Base-by-base conservation (phyloP, 306 rosid genomes). In the Vicia faba region DNA sequence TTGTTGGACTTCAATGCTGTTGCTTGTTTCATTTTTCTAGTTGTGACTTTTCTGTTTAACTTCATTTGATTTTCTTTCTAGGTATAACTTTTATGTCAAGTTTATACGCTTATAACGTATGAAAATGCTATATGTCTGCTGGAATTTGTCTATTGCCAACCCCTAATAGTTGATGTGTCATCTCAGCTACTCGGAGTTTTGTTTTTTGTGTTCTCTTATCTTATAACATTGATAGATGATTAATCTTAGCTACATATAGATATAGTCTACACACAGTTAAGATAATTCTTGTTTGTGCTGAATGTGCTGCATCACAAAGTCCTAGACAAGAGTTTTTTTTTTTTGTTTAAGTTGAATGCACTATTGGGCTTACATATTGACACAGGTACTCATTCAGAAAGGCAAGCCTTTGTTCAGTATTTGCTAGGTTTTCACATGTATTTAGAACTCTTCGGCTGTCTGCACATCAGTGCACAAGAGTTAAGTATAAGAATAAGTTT, bases 21-120 rank as follows among this genome's bases (percentile, higher is more conserved):
- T 69, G 54, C 41, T 45, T 60, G 43, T 50, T 29, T 61, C 55
- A 35, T 35, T 25, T 75, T 68, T 50, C 58, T 51, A 48, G 28
- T 48, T 55, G 43, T 48, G 33, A 38, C 7, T 5, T 6, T 7
- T 66, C 12, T 35, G 16, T 15, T 44, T 66, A 7, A 4, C 3
- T 28, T 9, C 44, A 20, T 39, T 16, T 23, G 1, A 50, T n/a
- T 40, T 62, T 45, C 10, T 45, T 45, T 45, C 51, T 7, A 10
- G 20, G 51, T 14, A 29, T 29, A 29, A 7, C 33, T 41, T 31
- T 72, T 29, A 23, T 49, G 50, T 46, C 33, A 29, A 23, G 35
- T 16, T 62, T 51, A 20, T 75, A 40, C n/a, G 8, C 7, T 29
- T 29, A 29, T 29, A 29, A 0, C 11, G 7, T 40, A 36, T n/a